Base-by-base conservation (phyloP, 306 rosid species). In the Castanospermum australe region DNA sequence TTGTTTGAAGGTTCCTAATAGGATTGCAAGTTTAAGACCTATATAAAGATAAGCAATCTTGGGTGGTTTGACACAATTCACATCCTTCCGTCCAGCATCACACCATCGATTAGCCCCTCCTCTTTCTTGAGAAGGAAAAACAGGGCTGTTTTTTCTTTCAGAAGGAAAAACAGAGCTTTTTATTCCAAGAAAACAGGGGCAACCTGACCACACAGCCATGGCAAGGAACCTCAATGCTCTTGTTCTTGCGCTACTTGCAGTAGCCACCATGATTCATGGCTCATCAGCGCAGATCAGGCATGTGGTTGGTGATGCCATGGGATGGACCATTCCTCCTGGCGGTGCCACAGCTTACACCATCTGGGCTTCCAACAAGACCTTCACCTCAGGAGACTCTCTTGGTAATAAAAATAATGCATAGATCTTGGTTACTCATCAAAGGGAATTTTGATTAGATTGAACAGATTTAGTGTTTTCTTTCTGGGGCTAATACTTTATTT, bases 281-380 rank as follows among this genome's bases (percentile, higher is more conserved):
- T 76, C 92, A 1, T 50, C 41, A 0, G 87, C 89, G 0, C 90
- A 95, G 6, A 87, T 85, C 9, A 56, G 63, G 6, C 74, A 88
- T 51, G 65, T 75, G 1, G 97, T 94, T 0, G 99, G 97, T 8
- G 97, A 79, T 67, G 8, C 75, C 20, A 54, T 73, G 0, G 90
- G 94, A 1, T 94, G 98, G 98, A 42, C 15, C 63, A 24, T 87
- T 67, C 86, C 92, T 25, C 1, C 91, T 1, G 20, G 56, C 7
- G 93, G 79, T 9, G 64, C 89, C n/a, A 0, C 83, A 0, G 4
- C 41, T 25, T 94, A 90, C 61, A 0, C 69, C 77, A 44, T 8
- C 1, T 94, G 98, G 98, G 88, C 97, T 39, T n/a, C 90, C 22
- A 82, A 69, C 38, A 57, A 92, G 18, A 89, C 70, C 78, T 90